phyloP scores from a whole-genome alignment of 768 basidiomycete genomes.

The Boletus sp. region DNA sequence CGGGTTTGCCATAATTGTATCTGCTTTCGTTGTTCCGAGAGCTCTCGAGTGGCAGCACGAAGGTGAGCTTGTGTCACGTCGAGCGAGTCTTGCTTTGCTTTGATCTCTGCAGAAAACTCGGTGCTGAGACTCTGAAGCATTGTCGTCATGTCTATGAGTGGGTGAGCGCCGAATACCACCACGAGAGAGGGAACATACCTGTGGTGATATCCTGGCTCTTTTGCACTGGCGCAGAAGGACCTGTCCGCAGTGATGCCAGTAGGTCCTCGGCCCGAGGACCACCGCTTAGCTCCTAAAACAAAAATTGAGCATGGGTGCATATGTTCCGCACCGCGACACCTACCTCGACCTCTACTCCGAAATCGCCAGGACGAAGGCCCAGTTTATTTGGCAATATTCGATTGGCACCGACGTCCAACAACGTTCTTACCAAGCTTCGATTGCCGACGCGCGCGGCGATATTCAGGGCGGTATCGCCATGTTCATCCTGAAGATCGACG shows the following conservation, averaged over 20 bases:
- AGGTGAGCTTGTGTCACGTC: slow-evolving; percentile 86
- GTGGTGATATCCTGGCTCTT: slow-evolving; percentile 86
- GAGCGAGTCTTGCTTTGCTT: slow-evolving; percentile 82
- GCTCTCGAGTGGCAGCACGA: slow-evolving; percentile 83
- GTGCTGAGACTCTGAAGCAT: slow-evolving; percentile 78
- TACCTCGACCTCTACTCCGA: slow-evolving; percentile 91
- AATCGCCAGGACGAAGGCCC: slow-evolving; percentile 90
- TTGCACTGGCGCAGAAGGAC: slow-evolving; percentile 74
- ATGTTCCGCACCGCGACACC: slow-evolving; percentile 20
- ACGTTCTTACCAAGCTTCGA: slow-evolving; percentile 76
- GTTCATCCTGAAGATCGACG: slow-evolving; percentile 89
- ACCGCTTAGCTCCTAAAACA: slow-evolving; percentile 61
- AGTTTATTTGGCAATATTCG: slow-evolving; percentile 86
- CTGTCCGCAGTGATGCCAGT: slow-evolving; percentile 68
- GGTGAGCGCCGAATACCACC: slow-evolving; percentile 8
- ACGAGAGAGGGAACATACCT: slow-evolving; percentile 40
- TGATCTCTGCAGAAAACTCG: slow-evolving; percentile 83
- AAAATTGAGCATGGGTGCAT: neutral
- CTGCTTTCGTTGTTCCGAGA: slow-evolving; percentile 87
- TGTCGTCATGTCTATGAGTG: slow-evolving; percentile 66
- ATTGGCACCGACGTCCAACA: slow-evolving; percentile 93
- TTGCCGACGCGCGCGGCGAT: slow-evolving; percentile 95
- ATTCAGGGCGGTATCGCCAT: slow-evolving; percentile 95
- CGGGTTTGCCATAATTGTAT: slow-evolving; percentile 72
- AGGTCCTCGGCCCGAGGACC: slow-evolving; percentile 77